phyloP scores from a whole-genome alignment of 2,329 filamentous ascomycete species.

The Amesomyces nigricolor region DNA sequence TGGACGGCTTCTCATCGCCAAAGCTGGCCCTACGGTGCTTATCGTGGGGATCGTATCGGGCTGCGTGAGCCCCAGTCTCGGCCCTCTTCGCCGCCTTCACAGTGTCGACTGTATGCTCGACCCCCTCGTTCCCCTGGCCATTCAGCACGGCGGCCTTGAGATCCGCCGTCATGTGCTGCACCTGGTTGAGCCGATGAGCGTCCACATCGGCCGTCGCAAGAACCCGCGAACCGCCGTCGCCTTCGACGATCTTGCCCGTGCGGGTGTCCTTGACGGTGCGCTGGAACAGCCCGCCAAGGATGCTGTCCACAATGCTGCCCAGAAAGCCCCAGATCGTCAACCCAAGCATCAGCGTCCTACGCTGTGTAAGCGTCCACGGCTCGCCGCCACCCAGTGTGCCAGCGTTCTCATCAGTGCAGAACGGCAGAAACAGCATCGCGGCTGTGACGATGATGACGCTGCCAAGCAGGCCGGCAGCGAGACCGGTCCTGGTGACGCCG shows the following conservation, averaged over 20 bases:
- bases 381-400: slow-evolving; percentile 38
- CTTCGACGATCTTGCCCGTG: slow-evolving; percentile 84
- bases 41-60: slow-evolving; percentile 43
- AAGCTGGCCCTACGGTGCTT: slow-evolving; percentile 48
- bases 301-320: slow-evolving; percentile 80
- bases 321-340: slow-evolving; percentile 68
- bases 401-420: slow-evolving; percentile 49
- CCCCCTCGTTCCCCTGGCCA: slow-evolving; percentile 41
- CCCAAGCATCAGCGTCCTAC: slow-evolving; percentile 45
- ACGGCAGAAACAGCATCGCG: slow-evolving; percentile 62
- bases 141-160: slow-evolving; percentile 39
- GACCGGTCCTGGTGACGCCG: slow-evolving; percentile 71
- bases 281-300: slow-evolving; percentile 80
- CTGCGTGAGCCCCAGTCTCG: slow-evolving; percentile 34
- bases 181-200: slow-evolving; percentile 24
- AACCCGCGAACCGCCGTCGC: slow-evolving; percentile 62
- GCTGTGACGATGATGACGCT: slow-evolving; percentile 63
- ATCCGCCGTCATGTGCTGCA: slow-evolving; percentile 31
- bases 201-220: slow-evolving; percentile 38
- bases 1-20: slow-evolving; percentile 53
- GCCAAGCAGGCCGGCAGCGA: slow-evolving; percentile 68
- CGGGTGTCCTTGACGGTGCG: slow-evolving; percentile 78
- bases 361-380: slow-evolving; percentile 45
- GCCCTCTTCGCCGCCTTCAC: slow-evolving; percentile 9
- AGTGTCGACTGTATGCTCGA: slow-evolving; percentile 33